phyloP scores from a whole-genome alignment of 345 rosid species.

The Eucalyptus regnans region DNA sequence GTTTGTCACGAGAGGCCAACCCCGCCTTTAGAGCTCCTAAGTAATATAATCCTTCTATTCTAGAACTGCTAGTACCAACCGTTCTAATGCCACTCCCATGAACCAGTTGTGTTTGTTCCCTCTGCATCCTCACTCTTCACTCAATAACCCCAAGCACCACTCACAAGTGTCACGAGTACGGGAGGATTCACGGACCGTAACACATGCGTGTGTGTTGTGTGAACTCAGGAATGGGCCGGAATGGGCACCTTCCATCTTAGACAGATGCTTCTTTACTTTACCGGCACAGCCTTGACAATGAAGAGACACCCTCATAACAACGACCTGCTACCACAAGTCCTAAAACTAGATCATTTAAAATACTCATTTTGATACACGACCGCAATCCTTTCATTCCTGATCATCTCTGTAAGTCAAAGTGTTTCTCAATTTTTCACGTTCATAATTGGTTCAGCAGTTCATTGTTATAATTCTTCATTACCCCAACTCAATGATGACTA shows the following conservation, averaged over 20 bases:
- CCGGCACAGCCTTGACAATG: slow-evolving; percentile 74
- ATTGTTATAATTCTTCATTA: background rate
- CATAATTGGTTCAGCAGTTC: background rate
- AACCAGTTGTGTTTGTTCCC: too few relatives aligned
- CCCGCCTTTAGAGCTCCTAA: too few relatives aligned
- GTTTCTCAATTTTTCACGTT: background rate
- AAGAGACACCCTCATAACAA: slow-evolving; percentile 50
- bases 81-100: too few relatives aligned
- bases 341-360: background rate
- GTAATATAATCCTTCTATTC: too few relatives aligned
- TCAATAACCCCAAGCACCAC: too few relatives aligned
- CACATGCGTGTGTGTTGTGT: background rate
- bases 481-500: background rate
- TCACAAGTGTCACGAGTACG: too few relatives aligned
- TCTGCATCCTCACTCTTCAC: too few relatives aligned
- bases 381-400: background rate
- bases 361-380: background rate
- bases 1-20: too few relatives aligned
- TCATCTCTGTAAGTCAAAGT: background rate
- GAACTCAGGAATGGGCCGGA: background rate
- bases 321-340: slow-evolving; percentile 22
- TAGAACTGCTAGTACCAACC: too few relatives aligned
- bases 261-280: slow-evolving; percentile 45
- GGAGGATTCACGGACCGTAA: too few relatives aligned
- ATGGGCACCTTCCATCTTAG: slow-evolving; percentile 53